These are phyloP conservation scores for Fonsecaea erecta DNA, from an alignment of 2,329 filamentous ascomycete genomes.

Conservation along the genomic window DNA sequence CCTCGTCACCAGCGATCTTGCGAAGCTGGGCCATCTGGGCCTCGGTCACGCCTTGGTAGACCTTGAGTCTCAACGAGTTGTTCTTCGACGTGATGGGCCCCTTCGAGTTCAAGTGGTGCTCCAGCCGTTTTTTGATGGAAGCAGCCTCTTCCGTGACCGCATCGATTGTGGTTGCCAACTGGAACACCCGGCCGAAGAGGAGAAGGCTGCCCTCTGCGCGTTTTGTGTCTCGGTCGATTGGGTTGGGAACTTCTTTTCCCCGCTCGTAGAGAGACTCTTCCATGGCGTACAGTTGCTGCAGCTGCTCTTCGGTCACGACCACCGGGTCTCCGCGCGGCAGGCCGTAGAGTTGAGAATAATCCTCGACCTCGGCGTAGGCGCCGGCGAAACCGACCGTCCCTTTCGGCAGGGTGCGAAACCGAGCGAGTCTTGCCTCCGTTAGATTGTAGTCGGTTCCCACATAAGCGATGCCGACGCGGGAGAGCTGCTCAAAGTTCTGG, in stretches of 20 bases:
- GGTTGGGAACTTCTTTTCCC: background rate
- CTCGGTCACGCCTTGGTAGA: conserved; percentile 5
- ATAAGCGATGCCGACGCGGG: conserved; percentile 9
- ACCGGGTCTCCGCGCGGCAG: conserved; percentile 1
- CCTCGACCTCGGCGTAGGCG: conserved; percentile 9
- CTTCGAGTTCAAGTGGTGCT: conserved; percentile 9
- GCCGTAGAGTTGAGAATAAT: conserved; percentile 6
- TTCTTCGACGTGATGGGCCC: background rate
- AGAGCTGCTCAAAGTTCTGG: conserved; percentile 6
- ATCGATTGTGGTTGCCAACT: background rate
- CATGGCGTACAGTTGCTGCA: conserved; percentile 2
- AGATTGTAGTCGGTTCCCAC: conserved; percentile 11
- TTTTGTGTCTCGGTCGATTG: background rate
- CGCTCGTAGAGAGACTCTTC: conserved; percentile 3
- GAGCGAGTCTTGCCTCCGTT: conserved; percentile 2
- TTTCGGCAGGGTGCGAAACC: background rate
- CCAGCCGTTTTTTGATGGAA: conserved; percentile 6
- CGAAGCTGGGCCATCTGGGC: conserved; percentile 11
- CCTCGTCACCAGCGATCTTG: conserved; percentile 4
- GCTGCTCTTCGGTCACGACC: conserved; percentile 4
- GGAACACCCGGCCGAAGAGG: conserved; percentile 8
- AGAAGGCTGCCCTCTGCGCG: background rate
- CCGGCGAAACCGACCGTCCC: conserved; percentile 6
- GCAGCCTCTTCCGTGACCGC: background rate
- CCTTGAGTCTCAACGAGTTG: conserved; percentile 5